A percentile compares a stretch with the other conserved stretches of the same genome.
Conservation (phyloP, 2,329 filamentous ascomycete genomes). For the Aphanoascus verrucosus region DNA sequence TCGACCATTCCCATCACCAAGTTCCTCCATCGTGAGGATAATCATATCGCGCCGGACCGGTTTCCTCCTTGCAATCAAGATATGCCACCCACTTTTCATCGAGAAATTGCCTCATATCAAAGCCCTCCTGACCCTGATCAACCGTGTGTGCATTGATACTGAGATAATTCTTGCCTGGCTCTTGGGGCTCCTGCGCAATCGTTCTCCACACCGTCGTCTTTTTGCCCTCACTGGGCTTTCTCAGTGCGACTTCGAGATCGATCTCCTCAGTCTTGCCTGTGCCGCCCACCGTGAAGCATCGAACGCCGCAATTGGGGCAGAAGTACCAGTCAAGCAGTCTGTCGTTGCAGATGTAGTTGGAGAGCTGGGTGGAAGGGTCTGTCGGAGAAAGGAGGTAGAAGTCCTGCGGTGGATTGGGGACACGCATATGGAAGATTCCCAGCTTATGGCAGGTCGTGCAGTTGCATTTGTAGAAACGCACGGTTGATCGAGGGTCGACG, state of each 20-base stretch:
- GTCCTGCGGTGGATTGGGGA: slow-evolving; percentile 11
- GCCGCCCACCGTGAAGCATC: slow-evolving; percentile 8
- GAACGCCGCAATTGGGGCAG: slow-evolving; percentile 13
- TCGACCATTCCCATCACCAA: slow-evolving; percentile 2
- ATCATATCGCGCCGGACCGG: slow-evolving; percentile 7
- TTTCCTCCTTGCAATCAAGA: slow-evolving; percentile 10
- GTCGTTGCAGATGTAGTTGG: slow-evolving; percentile 9
- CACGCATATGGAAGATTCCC: slow-evolving; percentile 13
- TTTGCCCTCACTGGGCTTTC: slow-evolving; percentile 8
- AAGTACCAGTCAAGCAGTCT: slow-evolving; percentile 9
- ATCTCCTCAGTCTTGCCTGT: slow-evolving; percentile 11
- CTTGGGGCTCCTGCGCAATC: not conserved
- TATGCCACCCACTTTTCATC: slow-evolving; percentile 15
- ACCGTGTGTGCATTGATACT: slow-evolving; percentile 13
- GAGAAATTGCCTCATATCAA: slow-evolving; percentile 12
- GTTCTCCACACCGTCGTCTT: slow-evolving; percentile 13
- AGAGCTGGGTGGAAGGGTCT: slow-evolving; percentile 9
- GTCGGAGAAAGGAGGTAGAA: slow-evolving; percentile 13
- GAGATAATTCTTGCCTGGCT: slow-evolving; percentile 7
- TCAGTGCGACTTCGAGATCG: slow-evolving; percentile 8
- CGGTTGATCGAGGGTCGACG: slow-evolving; percentile 1
- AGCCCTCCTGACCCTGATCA: slow-evolving; percentile 12
- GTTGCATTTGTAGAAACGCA: slow-evolving; percentile 16
- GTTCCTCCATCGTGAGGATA: slow-evolving; percentile 11
- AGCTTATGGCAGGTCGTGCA: slow-evolving; percentile 14